A percentile compares a stretch with the other conserved stretches of the same genome.
phyloP scores from a whole-genome alignment of 257 asterid genomes.

The Solanum medicagineum region DNA sequence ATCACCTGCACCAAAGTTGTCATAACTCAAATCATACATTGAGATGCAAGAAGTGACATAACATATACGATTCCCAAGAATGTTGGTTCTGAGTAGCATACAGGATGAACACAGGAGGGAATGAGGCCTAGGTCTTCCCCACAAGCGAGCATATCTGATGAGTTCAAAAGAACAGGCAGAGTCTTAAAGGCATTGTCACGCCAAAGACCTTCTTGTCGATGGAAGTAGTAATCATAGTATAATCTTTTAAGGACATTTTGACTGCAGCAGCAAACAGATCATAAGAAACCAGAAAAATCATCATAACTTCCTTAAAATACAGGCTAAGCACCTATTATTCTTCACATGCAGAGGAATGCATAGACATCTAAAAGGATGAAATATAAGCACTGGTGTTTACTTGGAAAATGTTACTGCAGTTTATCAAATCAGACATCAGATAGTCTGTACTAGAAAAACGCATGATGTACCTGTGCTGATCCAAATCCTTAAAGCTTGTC shows the following conservation, averaged over 20 bases:
- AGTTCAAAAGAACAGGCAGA: slow-evolving; percentile 83
- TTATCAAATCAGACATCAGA: not conserved
- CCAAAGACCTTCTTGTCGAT: slow-evolving; percentile 87
- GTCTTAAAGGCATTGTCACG: slow-evolving; percentile 89
- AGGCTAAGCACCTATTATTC: not conserved
- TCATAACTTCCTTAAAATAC: not conserved
- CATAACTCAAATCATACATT: not conserved
- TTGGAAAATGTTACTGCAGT: not conserved
- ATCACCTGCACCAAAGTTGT: slow-evolving; percentile 54
- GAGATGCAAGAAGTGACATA: not conserved
- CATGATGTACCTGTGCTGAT: slow-evolving; percentile 51
- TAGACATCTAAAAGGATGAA: not conserved
- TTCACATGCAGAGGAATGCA: not conserved
- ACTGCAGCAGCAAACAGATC: slow-evolving; percentile 33
- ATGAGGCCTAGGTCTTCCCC: slow-evolving; percentile 97
- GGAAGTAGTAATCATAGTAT: slow-evolving; percentile 86
- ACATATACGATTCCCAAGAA: not conserved
- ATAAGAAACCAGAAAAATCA: slow-evolving; percentile 1
- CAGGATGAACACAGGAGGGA: slow-evolving; percentile 96
- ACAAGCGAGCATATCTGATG: slow-evolving; percentile 97
- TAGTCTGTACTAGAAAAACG: not conserved
- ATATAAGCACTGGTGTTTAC: not conserved
- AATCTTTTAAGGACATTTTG: slow-evolving; percentile 64
- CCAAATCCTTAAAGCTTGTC: slow-evolving; percentile 51
- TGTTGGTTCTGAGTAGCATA: slow-evolving; percentile 17